phyloP scores from a whole-genome alignment of 176 grass and related monocot species.

The Eremochloa ophiuroides region DNA sequence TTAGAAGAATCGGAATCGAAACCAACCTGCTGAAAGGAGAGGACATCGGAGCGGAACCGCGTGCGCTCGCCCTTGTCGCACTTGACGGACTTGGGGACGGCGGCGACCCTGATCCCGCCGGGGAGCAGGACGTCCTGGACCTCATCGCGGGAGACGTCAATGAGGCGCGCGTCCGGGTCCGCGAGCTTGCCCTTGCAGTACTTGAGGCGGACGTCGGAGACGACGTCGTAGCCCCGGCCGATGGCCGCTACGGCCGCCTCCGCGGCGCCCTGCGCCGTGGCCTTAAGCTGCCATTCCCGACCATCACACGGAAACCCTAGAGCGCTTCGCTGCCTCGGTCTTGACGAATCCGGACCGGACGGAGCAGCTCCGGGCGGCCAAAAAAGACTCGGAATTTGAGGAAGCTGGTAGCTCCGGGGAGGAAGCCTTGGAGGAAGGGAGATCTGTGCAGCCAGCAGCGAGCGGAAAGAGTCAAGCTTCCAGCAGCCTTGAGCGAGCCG shows the following conservation, averaged over 20 bases:
- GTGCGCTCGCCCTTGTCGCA: slow-evolving; percentile 90
- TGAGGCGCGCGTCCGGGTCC: slow-evolving; percentile 56
- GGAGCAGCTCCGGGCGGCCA: not conserved
- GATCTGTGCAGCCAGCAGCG: not conserved
- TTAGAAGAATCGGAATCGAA: not conserved
- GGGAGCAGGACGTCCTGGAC: slow-evolving; percentile 72
- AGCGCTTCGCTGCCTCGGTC: not conserved
- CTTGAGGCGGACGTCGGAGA: slow-evolving; percentile 74
- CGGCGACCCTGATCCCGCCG: slow-evolving; percentile 53
- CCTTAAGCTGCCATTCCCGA: slow-evolving; percentile 64
- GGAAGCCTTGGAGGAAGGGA: not conserved
- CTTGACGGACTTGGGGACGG: slow-evolving; percentile 74
- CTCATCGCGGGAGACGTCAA: slow-evolving; percentile 58
- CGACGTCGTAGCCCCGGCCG: slow-evolving; percentile 81
- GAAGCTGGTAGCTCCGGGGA: not conserved
- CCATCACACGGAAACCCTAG: slow-evolving; percentile 20
- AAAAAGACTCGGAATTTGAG: not conserved
- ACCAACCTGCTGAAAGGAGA: slow-evolving; percentile 82
- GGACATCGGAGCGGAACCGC: slow-evolving; percentile 76
- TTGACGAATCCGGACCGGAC: not conserved
- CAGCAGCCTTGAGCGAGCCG: not conserved
- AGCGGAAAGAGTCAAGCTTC: not conserved
- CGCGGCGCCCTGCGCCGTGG: slow-evolving; percentile 34
- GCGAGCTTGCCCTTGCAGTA: slow-evolving; percentile 64
- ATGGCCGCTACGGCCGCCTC: slow-evolving; percentile 68